These are phyloP conservation scores for Spatholobus suberectus DNA, from an alignment of 306 rosid genomes.

Conservation along the genomic window DNA sequence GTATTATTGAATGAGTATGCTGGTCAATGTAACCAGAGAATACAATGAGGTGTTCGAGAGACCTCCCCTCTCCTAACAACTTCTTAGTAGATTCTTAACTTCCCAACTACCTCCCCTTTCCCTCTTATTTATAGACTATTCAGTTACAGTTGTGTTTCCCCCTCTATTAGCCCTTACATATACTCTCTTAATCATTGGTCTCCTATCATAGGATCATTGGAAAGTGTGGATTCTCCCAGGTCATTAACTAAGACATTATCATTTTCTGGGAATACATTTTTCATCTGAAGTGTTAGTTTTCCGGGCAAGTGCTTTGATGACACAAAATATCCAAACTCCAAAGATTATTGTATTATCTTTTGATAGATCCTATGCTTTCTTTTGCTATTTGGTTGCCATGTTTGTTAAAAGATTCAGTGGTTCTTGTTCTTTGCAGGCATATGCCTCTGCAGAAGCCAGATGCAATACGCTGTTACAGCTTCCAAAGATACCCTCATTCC, in stretches of 20 bases:
- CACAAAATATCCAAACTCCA: neutral
- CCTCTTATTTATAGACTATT: too few species aligned
- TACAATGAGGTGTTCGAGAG: too few species aligned
- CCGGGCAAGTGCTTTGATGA: neutral
- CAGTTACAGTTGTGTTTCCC: too few species aligned
- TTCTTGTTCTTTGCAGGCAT: constrained; percentile 72
- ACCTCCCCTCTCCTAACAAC: too few species aligned
- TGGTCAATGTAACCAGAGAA: too few species aligned
- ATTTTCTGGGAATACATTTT: neutral
- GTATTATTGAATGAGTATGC: too few species aligned
- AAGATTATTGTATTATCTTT: neutral
- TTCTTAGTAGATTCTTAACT: too few species aligned
- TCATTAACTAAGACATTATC: neutral
- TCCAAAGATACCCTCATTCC: constrained; percentile 98
- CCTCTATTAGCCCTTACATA: too few species aligned
- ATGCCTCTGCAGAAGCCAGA: constrained; percentile 95
- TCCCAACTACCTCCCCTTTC: too few species aligned
- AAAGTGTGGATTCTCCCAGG: neutral
- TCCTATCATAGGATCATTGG: too few species aligned
- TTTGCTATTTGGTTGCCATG: constrained; percentile 27
- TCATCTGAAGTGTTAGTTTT: neutral
- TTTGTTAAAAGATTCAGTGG: constrained; percentile 26
- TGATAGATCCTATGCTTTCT: constrained; percentile 25
- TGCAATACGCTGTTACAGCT: constrained; percentile 72
- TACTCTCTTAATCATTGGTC: too few species aligned